phyloP scores from a whole-genome alignment of 129 eudicot genomes.

The Rutidosis leptorrhynchoides region DNA sequence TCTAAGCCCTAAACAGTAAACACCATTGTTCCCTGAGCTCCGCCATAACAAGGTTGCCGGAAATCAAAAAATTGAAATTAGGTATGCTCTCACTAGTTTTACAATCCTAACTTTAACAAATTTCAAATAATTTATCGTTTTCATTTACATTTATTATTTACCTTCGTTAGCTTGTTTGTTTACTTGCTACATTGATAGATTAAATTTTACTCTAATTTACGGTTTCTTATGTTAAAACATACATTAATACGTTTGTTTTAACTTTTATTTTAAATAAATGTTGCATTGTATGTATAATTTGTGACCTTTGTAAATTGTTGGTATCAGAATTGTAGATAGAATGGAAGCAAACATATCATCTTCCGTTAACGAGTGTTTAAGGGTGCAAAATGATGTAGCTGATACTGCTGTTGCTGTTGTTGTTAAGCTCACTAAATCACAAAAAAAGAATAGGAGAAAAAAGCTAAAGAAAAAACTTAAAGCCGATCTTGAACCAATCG shows the following conservation, averaged over 20 bases:
- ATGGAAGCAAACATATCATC: constrained; percentile 12
- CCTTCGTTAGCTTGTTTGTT: background rate
- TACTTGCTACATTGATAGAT: background rate
- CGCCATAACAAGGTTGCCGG: background rate
- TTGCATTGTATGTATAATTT: background rate
- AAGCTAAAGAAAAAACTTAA: background rate
- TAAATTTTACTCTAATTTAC: too few species aligned
- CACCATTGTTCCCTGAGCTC: constrained; percentile 16
- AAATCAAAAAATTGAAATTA: constrained; percentile 7
- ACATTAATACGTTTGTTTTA: background rate
- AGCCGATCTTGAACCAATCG: background rate
- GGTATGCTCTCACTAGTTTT: constrained; percentile 3
- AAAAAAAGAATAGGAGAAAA: background rate
- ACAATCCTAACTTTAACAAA: background rate
- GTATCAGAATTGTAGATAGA: constrained; percentile 13
- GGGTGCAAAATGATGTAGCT: constrained; percentile 10
- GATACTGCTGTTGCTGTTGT: background rate
- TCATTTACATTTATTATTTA: background rate
- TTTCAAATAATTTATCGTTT: constrained; percentile 8
- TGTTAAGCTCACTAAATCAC: constrained; percentile 1
- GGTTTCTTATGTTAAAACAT: background rate
- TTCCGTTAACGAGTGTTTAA: constrained; percentile 1
- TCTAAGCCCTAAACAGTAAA: background rate
- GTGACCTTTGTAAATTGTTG: background rate
- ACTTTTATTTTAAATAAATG: too few species aligned